Evolutionary conservation across 495 filamentous ascomycete species (phyloP).

Genomic region (Hypoxylon fragiforme): DNA sequence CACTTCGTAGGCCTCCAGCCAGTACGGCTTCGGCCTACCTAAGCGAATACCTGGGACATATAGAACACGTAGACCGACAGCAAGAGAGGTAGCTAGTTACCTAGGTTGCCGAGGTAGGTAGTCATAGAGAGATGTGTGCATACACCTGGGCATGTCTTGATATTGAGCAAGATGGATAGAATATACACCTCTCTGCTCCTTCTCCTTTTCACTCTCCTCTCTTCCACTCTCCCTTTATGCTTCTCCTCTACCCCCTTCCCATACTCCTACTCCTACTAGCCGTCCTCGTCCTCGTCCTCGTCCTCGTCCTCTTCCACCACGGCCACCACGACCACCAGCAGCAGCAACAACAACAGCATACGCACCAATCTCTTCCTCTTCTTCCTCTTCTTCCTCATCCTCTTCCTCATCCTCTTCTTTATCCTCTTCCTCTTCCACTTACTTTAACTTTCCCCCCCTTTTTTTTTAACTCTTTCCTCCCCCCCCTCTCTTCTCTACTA

Average conservation of each 20-base stretch:
- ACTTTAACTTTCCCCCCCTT: no score
- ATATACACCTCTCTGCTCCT: background rate
- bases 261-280: background rate
- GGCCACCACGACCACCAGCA: no score
- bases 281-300: background rate
- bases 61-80: background rate
- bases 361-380: background rate
- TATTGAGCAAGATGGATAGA: conserved; percentile 17
- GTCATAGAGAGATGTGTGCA: background rate
- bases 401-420: background rate
- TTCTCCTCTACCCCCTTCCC: background rate
- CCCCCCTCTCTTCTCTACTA: no score
- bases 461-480: no score
- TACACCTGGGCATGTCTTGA: conserved; percentile 19
- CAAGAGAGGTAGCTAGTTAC: background rate
- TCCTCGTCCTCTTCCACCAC: background rate
- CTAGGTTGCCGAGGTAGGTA: background rate
- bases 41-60: no score
- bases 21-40: no score
- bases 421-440: background rate
- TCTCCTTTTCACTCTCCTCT: conserved; percentile 6
- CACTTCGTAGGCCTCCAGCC: no score
- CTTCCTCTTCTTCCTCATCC: background rate
- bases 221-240: conserved; percentile 11
- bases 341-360: no score